Conservation (phyloP, 495 filamentous ascomycete species). For the Podospora appendiculata region DNA sequence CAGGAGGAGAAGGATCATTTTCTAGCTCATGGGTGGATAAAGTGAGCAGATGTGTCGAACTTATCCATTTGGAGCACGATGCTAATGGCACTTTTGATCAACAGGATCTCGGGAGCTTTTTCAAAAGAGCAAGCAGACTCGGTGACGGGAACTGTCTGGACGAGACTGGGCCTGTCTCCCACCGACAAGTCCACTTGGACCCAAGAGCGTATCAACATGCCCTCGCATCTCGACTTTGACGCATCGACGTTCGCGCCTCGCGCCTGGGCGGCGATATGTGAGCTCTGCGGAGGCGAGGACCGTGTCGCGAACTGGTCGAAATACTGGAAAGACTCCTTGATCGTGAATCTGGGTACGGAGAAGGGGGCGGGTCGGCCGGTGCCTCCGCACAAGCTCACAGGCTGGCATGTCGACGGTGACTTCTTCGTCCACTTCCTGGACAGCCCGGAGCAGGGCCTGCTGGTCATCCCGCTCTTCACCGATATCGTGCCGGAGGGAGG, state of each 20-base stretch:
- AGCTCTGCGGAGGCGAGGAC: slow-evolving; percentile 61
- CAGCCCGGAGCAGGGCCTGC: slow-evolving; percentile 61
- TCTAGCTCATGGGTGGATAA: slow-evolving; percentile 57
- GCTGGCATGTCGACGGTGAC: slow-evolving; percentile 72
- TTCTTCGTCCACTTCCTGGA: slow-evolving; percentile 73
- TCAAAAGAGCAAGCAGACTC: slow-evolving; percentile 49
- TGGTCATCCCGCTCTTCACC: slow-evolving; percentile 63
- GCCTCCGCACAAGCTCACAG: slow-evolving; percentile 41
- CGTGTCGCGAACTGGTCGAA: slow-evolving; percentile 42
- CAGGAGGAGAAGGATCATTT: slow-evolving; percentile 58
- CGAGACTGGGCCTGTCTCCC: slow-evolving; percentile 57
- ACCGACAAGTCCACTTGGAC: slow-evolving; percentile 63
- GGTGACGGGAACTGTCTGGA: slow-evolving; percentile 56
- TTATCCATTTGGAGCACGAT: background rate
- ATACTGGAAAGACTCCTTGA: slow-evolving; percentile 60
- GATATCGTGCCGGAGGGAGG: slow-evolving; percentile 56
- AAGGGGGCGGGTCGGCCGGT: slow-evolving; percentile 44
- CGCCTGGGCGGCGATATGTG: slow-evolving; percentile 62
- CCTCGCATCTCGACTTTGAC: slow-evolving; percentile 44
- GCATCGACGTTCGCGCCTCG: slow-evolving; percentile 55
- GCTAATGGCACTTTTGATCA: background rate
- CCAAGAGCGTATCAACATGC: slow-evolving; percentile 58
- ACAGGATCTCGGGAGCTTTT: slow-evolving; percentile 38
- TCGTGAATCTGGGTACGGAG: slow-evolving; percentile 62
- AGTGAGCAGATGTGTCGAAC: slow-evolving; percentile 15